Base-by-base conservation (phyloP, 192 early-diverging fungal species). In the Backusella luteola region DNA sequence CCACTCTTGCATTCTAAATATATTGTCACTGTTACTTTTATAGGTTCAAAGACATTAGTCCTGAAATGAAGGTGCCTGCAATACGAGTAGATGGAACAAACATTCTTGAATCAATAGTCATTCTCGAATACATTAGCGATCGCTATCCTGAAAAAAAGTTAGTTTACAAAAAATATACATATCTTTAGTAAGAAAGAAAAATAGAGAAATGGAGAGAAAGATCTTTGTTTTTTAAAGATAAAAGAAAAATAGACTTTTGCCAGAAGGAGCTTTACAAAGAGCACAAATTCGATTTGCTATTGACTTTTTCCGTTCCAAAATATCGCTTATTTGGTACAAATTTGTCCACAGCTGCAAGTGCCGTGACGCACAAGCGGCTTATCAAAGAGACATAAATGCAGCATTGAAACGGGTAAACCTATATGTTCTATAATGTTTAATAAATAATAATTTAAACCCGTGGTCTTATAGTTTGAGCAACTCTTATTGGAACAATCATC, bases 41-140 rank as follows among this genome's bases (percentile, higher is more conserved):
- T 73, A 76, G 79, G 79, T 76, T 78, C 66, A 85, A 85, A 49
- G 88, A 89, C 42, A 79, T 89, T 73, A 93, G 93, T 82, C 90
- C 90, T 14, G 89, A 89, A 56, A 84, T 85, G 71, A 89, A 90
- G 70, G 90, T 94, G 8, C 92, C 92, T 21, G 84, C 90, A 4
- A 74, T 94, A 68, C 84, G 81, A 23, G 77, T 87, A 5, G 85
- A 89, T 38, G 88, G 86, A n/a, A 76, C 80, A 15, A 82, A 88
- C 34, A 82, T 94, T 56, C 84, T 87, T 69, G 92, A 94, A 76
- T 89, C 87, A 9, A 83, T 90, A 23, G 86, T 94, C 49, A 85
- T 93, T 41, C 76, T 89, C 46, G 91, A 94, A 78, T 89, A 85
- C 73, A 70, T 94, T 0, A 85, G 85, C 14, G 91, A 93, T 59